Evolutionary conservation across 192 early-diverging fungal genomes (phyloP), one percentile per base, ranked within the genome.

Genomic region (Glomus cerebriforme): DNA sequence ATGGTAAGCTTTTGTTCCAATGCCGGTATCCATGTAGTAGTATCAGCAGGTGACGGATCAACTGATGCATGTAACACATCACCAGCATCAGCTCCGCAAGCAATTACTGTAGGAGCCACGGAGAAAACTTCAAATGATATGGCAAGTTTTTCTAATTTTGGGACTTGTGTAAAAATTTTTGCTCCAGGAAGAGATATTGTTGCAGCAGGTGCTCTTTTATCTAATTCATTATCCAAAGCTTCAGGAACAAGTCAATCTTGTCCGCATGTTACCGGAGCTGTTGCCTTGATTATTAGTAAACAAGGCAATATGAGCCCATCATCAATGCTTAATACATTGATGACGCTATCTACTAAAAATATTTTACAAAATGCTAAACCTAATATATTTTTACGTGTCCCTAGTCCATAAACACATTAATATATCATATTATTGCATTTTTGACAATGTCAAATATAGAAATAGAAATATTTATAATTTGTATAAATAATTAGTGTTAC

Each of bases 101-200:
- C 92, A 47, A 88, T 97, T 73, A 86, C 98, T 8, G 96, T 98
- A 15, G 97, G 91, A 34, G 87, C 89, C 2, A 92, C 91, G 26
- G 92, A 96, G 82, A 90, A 87, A 58, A 82, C 81, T 7, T 83
- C 83, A 47, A 96, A 99, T 84, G 82, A 83, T 29, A 83, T 95
- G 67, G 96, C 94, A 22, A 82, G 82, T 79, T 94, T 95, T 86
- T 94, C 95, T 8, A 93, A 95, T 82, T 89, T 82, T 59, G 98
- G 98, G 68, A 90, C 90, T 79, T 99, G 98, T 86, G 96, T 98
- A 29, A 91, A 96, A 83, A 90, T 98, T 75, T 94, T 96, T 83
- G 97, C 95, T 54, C 98, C 98, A 17, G 96, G 92, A 63, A 9
- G 5, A 29, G 27, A 63, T 63, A 63, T 63, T 63, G 3, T 63